Conservation (phyloP, 495 filamentous ascomycete genomes). For the Alectoria sarmentosa region DNA sequence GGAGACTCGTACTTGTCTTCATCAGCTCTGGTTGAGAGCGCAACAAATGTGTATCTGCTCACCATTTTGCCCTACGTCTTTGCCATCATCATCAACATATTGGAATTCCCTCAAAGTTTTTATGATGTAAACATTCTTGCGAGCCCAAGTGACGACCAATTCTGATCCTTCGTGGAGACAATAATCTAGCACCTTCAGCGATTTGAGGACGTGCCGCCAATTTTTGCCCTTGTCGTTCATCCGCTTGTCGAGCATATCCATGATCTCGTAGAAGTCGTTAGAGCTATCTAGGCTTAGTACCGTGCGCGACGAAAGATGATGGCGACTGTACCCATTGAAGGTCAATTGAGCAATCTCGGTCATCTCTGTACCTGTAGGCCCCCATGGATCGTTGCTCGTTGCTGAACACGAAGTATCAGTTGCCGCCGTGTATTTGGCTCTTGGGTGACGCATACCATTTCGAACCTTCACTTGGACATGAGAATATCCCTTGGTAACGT, state of each 20-base stretch:
- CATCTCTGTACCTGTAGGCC: constrained; percentile 97
- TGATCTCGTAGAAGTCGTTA: constrained; percentile 98
- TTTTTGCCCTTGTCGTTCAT: constrained; percentile 99
- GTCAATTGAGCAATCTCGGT: constrained; percentile 96
- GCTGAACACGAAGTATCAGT: constrained; percentile 45
- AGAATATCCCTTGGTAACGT: constrained; percentile 99
- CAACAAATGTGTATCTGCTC: constrained; percentile 22
- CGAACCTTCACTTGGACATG: constrained; percentile 96
- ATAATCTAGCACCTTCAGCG: constrained; percentile 96
- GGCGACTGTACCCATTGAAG: constrained; percentile 74
- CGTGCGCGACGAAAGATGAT: not conserved
- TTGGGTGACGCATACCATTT: constrained; percentile 64
- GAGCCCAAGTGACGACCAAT: constrained; percentile 93
- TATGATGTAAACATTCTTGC: constrained; percentile 97
- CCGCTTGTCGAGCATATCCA: constrained; percentile 99
- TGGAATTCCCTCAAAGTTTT: constrained; percentile 96
- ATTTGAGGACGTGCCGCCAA: constrained; percentile 98
- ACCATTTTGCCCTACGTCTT: constrained; percentile 96
- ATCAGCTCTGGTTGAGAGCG: constrained; percentile 22
- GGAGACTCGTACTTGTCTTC: constrained; percentile 71
- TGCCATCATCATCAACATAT: constrained; percentile 88
- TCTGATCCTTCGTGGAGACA: constrained; percentile 97
- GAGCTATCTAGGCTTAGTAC: constrained; percentile 47
- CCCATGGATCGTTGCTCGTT: constrained; percentile 99
- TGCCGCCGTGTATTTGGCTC: constrained; percentile 7